Base-by-base conservation (phyloP, 106 monocot species). In the Apostasia shenzhenica region DNA sequence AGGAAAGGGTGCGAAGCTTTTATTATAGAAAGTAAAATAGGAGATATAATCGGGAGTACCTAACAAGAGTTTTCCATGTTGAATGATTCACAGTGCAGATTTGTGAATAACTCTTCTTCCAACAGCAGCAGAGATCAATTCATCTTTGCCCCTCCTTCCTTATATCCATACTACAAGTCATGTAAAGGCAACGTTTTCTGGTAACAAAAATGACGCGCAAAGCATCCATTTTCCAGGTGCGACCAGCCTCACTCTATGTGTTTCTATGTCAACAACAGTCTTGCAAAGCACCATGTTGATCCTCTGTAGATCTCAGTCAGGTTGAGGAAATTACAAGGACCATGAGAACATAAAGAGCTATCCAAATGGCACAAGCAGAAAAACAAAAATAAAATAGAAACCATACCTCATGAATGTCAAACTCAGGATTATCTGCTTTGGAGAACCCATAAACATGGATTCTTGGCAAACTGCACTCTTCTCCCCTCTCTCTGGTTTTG, bases 211-310 rank as follows among this genome's bases (percentile, higher is more conserved):
- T 46, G 97, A 90, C 59, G 77, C 92, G 79, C 97, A 99, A 1
- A 99, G 83, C 92, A 99, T 99, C 97, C 97, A 99, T 77, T 99
- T 92, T 67, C 89, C 92, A 67, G 92, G 97, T 11, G 90, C 97
- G 68, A 93, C 92, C 6, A 99, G 89, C n/a, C 97, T 89, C 3
- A 99, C 97, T 63, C 85, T 83, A 47, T 85, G 81, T 59, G 85
- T 80, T 37, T 87, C 87, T n/a, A 92, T 54, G 9, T 90, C 83
- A 13, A 43, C 26, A 7, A 80, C 55, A 2, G 74, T 73, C 46
- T 87, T 90, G n/a, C 80, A 74, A 6, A 99, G 65, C 3, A 74
- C 80, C 75, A 90, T 54, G 75, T 87, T 90, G 69, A 99, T 90
- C 61, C 92, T 76, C 91, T 95, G 88, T 67, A 78, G 5, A 48